Evolutionary conservation across 2,329 filamentous ascomycete genomes (phyloP), one percentile per base, ranked within the genome.

Genomic region (Geosmithia putterillii): DNA sequence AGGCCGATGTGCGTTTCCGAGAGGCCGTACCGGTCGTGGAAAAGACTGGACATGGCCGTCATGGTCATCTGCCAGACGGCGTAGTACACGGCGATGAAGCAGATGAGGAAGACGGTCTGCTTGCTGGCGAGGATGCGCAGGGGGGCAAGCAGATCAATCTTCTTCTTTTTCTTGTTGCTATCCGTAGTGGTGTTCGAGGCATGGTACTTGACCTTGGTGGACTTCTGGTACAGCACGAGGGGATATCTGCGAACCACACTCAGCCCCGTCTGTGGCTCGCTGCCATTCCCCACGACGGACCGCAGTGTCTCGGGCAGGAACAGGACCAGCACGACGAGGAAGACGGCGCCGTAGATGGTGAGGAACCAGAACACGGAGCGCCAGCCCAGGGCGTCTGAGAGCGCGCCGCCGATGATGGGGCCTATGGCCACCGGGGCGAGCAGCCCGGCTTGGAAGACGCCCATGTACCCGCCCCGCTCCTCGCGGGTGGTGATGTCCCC

Each of bases 281-380:
- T 71, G 6, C 74, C 76, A 46, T 79, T 66, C 7, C 66, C 74
- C 0, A 79, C 75, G 14, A 67, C 60, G 12, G 51, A 51, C 3
- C 64, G 57, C 22, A 38, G 41, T 7, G 71, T 76, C 46, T 76
- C 70, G 0, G 77, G 79, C 19, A 80, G 61, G 36, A 79, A 67
- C 0, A 70, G 22, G 2, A 66, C 37, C 7, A 75, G 52, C 0
- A 70, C 47, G 0, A 70, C 42, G 3, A 73, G 50, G 20, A 69
- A 59, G 1, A 66, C 60, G 0, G 55, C 58, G 57, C 57, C 50
- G 1, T 64, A 49, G 8, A 81, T 77, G 10, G 67, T 59, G 12
- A 81, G 56, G 44, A 79, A 77, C 75, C 76, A 81, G 51, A 82
- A 82, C 22, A 80, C 74, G 25, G 66, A 62, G 25, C 70, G 62